A percentile compares a stretch with the other conserved stretches of the same genome.
These are phyloP conservation scores for Zancudomyces culisetae DNA, from an alignment of 371 early-diverging fungal genomes.

Conservation along the genomic window DNA sequence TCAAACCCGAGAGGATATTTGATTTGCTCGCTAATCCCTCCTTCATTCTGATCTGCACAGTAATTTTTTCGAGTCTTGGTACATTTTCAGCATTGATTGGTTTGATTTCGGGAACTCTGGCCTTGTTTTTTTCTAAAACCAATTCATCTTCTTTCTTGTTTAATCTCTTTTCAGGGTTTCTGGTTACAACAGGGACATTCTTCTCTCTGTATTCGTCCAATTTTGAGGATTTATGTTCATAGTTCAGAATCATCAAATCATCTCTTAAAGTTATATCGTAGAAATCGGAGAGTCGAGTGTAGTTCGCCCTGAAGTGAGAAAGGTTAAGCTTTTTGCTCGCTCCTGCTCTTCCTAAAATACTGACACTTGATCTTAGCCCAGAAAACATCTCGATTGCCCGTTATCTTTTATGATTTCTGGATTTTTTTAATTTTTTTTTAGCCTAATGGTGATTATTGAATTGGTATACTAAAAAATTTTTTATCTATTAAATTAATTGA, in stretches of 20 bases:
- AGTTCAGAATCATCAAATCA: slow-evolving; percentile 64
- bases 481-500: background rate
- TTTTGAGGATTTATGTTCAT: slow-evolving; percentile 36
- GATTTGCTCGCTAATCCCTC: slow-evolving; percentile 75
- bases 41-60: slow-evolving; percentile 30
- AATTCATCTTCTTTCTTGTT: slow-evolving; percentile 4
- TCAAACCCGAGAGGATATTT: slow-evolving; percentile 67
- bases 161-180: slow-evolving; percentile 16
- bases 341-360: background rate
- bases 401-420: too few relatives aligned
- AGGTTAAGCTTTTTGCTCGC: background rate
- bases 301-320: slow-evolving; percentile 20
- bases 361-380: background rate
- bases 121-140: slow-evolving; percentile 4
- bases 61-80: slow-evolving; percentile 14
- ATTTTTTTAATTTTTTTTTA: background rate
- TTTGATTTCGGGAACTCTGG: slow-evolving; percentile 8
- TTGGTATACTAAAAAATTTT: background rate
- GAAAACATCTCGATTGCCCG: too few relatives aligned
- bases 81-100: slow-evolving; percentile 10
- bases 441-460: background rate
- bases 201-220: slow-evolving; percentile 7
- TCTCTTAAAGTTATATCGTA: slow-evolving; percentile 63
- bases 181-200: slow-evolving; percentile 1
- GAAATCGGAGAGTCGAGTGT: slow-evolving; percentile 50